Conservation (phyloP, 305 asterid genomes). For the Fraxinus floribunda region DNA sequence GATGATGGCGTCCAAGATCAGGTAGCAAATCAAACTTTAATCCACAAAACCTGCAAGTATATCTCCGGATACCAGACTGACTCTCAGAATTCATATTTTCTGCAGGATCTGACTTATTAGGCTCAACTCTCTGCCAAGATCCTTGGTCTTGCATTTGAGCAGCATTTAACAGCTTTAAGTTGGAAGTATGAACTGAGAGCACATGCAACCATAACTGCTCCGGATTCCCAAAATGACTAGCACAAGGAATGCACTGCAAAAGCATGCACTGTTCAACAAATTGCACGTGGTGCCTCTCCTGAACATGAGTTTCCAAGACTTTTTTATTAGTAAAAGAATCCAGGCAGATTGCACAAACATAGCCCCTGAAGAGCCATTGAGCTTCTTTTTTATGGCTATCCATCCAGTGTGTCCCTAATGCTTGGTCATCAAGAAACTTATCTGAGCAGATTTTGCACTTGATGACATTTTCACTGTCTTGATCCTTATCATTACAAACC, state of each 20-base stretch:
- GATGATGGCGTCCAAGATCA: constrained; percentile 99
- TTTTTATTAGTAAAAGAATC: constrained; percentile 94
- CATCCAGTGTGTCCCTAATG: constrained; percentile 82
- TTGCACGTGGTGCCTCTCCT: constrained; percentile 88
- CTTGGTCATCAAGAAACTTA: constrained; percentile 59
- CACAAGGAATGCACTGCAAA: constrained; percentile 89
- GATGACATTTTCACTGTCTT: constrained; percentile 42
- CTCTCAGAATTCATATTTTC: constrained; percentile 43
- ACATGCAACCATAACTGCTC: constrained; percentile 91
- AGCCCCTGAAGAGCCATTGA: constrained; percentile 94
- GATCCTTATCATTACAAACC: constrained; percentile 34
- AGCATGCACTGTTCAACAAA: constrained; percentile 97
- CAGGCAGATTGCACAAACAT: constrained; percentile 91
- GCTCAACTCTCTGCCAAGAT: constrained; percentile 37
- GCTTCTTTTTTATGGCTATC: constrained; percentile 89
- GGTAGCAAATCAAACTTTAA: constrained; percentile 95
- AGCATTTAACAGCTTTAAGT: constrained; percentile 49
- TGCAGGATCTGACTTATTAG: constrained; percentile 29
- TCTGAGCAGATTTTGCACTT: constrained; percentile 86
- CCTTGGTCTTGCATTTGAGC: constrained; percentile 38
- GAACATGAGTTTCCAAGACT: constrained; percentile 87
- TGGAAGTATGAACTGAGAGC: constrained; percentile 60
- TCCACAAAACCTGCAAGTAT: constrained; percentile 88
- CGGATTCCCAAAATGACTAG: constrained; percentile 77
- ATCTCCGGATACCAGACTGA: constrained; percentile 60